Percentiles rank a stretch among this genome's conserved stretches.
These are phyloP conservation scores for Backusella psychrophila DNA, from an alignment of 192 early-diverging fungal species.

Conservation along the genomic window DNA sequence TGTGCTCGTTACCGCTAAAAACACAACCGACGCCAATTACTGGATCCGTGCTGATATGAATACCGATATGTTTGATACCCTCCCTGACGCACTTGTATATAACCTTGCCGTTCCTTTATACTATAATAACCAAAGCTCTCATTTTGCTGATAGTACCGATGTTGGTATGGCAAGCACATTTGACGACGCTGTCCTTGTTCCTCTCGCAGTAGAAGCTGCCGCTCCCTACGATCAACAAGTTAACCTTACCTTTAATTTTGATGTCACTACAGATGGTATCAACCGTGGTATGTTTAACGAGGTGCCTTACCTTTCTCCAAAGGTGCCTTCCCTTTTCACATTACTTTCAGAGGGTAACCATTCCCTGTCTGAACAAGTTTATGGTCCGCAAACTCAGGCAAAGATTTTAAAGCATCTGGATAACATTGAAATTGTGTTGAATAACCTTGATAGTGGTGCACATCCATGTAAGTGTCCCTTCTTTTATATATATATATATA, in stretches of 20 bases:
- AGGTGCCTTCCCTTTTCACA: conserved; percentile 66
- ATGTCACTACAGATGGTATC: conserved; percentile 63
- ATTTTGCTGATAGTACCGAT: not conserved
- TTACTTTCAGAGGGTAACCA: conserved; percentile 55
- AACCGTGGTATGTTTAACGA: conserved; percentile 86
- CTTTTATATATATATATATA: too few species aligned
- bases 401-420: conserved; percentile 60
- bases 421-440: conserved; percentile 67
- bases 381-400: conserved; percentile 64
- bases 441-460: conserved; percentile 69
- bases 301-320: conserved; percentile 61
- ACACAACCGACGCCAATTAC: conserved; percentile 65
- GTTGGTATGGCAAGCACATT: conserved; percentile 46
- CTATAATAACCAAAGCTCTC: conserved; percentile 35
- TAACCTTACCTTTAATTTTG: conserved; percentile 60
- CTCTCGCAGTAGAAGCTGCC: conserved; percentile 39
- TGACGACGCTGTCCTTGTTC: conserved; percentile 55
- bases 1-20: conserved; percentile 73
- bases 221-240: conserved; percentile 46
- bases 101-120: conserved; percentile 57
- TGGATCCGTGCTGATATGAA: conserved; percentile 74
- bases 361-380: conserved; percentile 49
- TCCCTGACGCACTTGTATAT: conserved; percentile 52
- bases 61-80: conserved; percentile 69
- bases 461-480: conserved; percentile 41